These are phyloP conservation scores for Phaseolus lunatus DNA, from an alignment of 306 rosid genomes.

Conservation along the genomic window DNA sequence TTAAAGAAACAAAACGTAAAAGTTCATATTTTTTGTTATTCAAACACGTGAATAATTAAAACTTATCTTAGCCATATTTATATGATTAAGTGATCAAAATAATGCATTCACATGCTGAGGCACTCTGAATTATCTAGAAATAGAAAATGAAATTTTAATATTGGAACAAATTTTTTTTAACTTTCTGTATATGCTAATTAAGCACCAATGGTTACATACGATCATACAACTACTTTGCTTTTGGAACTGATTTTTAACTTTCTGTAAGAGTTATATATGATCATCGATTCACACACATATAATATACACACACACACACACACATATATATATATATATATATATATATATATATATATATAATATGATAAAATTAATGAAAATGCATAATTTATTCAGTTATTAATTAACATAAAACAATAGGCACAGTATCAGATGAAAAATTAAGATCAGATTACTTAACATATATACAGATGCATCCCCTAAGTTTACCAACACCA, in stretches of 20 bases:
- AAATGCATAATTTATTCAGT: neutral
- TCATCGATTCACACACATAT: too few relatives aligned
- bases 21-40: neutral
- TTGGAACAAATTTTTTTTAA: too few relatives aligned
- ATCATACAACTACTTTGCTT: neutral
- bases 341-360: too few relatives aligned
- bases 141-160: too few relatives aligned
- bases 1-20: too few relatives aligned
- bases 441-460: conserved; percentile 13
- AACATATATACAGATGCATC: conserved; percentile 22
- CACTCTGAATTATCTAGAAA: neutral
- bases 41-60: neutral
- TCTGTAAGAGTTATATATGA: too few relatives aligned
- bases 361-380: neutral
- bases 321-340: too few relatives aligned
- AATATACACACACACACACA: neutral
- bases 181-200: neutral
- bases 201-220: neutral
- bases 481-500: neutral
- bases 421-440: neutral
- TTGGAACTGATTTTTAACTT: neutral
- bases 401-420: conserved; percentile 4
- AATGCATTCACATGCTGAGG: neutral
- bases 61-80: too few relatives aligned
- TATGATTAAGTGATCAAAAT: too few relatives aligned